Evolutionary conservation across 2,329 filamentous ascomycete species (phyloP).

Genomic region (Hypoxylon sp.): DNA sequence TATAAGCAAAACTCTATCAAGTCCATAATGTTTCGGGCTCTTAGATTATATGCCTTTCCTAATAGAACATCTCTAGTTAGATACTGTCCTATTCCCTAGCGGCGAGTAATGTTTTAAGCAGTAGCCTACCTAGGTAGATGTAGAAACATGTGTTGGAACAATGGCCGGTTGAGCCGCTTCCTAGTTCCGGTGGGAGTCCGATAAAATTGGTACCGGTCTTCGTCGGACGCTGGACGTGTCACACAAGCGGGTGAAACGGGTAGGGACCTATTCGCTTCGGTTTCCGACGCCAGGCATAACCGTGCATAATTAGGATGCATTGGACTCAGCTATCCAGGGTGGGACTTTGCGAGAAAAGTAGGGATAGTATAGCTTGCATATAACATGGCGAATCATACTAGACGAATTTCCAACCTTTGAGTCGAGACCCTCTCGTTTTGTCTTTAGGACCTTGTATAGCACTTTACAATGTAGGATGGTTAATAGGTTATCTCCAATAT

Average conservation of each 20-base stretch:
- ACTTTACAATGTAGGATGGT: constrained; percentile 15
- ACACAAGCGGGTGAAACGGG: background rate
- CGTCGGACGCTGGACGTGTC: background rate
- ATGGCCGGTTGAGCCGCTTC: background rate
- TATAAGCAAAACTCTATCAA: too few species aligned
- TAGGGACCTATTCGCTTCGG: background rate
- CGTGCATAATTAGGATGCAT: constrained; percentile 11
- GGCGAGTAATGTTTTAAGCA: too few species aligned
- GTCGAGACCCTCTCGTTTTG: constrained; percentile 17
- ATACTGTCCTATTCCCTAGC: too few species aligned
- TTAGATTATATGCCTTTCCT: too few species aligned
- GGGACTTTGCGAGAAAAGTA: constrained; percentile 13
- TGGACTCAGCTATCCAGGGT: background rate
- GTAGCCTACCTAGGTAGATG: too few species aligned
- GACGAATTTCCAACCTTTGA: constrained; percentile 29
- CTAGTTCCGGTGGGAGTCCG: constrained; percentile 1
- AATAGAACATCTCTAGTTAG: too few species aligned
- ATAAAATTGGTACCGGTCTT: background rate
- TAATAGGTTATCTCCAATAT: constrained; percentile 21
- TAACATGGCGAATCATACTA: constrained; percentile 22
- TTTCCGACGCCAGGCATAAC: constrained; percentile 11
- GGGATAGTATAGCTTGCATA: constrained; percentile 14
- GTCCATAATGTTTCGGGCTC: too few species aligned
- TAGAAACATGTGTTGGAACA: background rate
- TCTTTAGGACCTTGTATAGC: constrained; percentile 8